Evolutionary conservation across 2,329 filamentous ascomycete species (phyloP).

Genomic region (Apiospora pterosperma): DNA sequence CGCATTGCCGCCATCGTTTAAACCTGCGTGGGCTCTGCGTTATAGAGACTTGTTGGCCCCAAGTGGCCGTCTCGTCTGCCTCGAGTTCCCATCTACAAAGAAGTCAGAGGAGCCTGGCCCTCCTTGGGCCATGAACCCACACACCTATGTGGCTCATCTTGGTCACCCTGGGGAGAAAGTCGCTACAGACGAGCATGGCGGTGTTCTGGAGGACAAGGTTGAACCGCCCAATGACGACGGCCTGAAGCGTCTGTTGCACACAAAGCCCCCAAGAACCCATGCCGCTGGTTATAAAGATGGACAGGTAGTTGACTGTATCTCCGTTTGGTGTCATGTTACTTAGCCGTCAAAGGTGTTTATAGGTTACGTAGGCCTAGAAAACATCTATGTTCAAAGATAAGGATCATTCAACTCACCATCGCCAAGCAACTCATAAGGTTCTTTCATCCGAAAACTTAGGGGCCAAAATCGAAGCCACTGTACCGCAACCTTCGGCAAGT

Average conservation of each 20-base stretch:
- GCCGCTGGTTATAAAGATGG: conserved; percentile 32
- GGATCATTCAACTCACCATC: neutral
- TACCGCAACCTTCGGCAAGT: too few relatives aligned
- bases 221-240: conserved; percentile 32
- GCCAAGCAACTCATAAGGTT: neutral
- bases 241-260: conserved; percentile 43
- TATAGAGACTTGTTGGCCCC: conserved; percentile 47
- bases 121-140: conserved; percentile 66
- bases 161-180: conserved; percentile 65
- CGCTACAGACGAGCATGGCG: conserved; percentile 48
- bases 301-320: conserved; percentile 44
- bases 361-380: neutral
- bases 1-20: conserved; percentile 51
- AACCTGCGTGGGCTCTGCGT: conserved; percentile 51
- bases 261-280: conserved; percentile 50
- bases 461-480: too few relatives aligned
- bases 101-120: conserved; percentile 63
- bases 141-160: conserved; percentile 70
- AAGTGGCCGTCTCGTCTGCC: conserved; percentile 53
- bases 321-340: conserved; percentile 44
- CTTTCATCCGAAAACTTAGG: neutral
- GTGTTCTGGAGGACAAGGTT: conserved; percentile 30
- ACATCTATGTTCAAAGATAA: neutral
- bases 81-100: conserved; percentile 79
- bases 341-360: neutral